phyloP scores from a whole-genome alignment of 345 rosid species.

The Acer campestre region DNA sequence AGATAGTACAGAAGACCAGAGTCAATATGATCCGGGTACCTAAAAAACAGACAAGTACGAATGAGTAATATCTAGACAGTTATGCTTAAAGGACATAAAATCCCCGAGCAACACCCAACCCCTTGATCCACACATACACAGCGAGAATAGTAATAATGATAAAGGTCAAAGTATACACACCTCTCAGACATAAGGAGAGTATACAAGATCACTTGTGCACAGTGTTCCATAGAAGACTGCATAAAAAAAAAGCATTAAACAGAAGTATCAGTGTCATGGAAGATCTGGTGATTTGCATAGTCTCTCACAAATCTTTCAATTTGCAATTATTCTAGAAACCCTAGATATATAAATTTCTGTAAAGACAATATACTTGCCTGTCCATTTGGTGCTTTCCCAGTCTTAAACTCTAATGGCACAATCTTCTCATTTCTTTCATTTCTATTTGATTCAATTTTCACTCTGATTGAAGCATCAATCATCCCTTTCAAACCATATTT shows the following conservation, averaged over 20 bases:
- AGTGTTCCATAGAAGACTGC: conserved; percentile 91
- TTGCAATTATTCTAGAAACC: conserved; percentile 8
- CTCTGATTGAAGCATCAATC: conserved; percentile 90
- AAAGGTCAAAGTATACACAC: conserved; percentile 35
- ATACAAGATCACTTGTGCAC: conserved; percentile 96
- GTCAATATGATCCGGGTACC: conserved; percentile 79
- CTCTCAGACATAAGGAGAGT: conserved; percentile 98
- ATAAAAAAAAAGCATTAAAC: conserved; percentile 22
- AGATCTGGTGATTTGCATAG: conserved; percentile 13
- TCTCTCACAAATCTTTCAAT: conserved; percentile 19
- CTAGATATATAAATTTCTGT: conserved; percentile 9
- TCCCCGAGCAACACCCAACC: background rate
- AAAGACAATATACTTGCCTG: conserved; percentile 60
- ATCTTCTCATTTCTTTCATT: conserved; percentile 55
- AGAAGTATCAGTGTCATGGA: conserved; percentile 14
- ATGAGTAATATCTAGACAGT: conserved; percentile 14
- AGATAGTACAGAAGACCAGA: conserved; percentile 90
- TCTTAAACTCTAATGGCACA: conserved; percentile 91
- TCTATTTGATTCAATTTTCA: conserved; percentile 53
- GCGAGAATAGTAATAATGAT: conserved; percentile 2
- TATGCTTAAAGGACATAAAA: background rate
- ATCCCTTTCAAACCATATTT: conserved; percentile 96
- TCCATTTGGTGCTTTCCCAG: conserved; percentile 77
- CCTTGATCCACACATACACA: background rate
- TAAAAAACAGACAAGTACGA: conserved; percentile 25